Base-by-base conservation (phyloP, 2,329 filamentous ascomycete species). In the Xylariaceae sp. region DNA sequence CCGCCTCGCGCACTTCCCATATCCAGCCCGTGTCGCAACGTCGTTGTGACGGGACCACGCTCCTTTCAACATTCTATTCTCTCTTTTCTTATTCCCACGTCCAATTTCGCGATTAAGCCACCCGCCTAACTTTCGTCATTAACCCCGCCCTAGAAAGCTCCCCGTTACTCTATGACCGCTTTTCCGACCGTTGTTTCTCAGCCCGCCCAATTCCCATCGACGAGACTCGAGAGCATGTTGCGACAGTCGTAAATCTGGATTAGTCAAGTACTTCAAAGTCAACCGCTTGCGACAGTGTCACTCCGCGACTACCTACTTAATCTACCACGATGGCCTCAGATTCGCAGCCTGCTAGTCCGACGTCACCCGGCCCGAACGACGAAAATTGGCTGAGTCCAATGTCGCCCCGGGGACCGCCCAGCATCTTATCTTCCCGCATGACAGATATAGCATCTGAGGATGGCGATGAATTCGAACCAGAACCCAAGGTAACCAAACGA, bases 341-440 rank as follows among this genome's bases (percentile, higher is more conserved):
- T 47, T 66, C 68, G 44, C 56, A 62, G 36, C 68, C 68, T 54
- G 65, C 67, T 54, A 69, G 67, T 54, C 64, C 71, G 29, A 65
- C 65, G 47, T 70, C 72, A 53, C 70, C 73, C 42, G 63, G 65
- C 48, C 70, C 75, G 48, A 72, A 72, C 37, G 49, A 56, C 36
- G 68, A 68, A 52, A 65, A 67, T 54, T 74, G 75, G 49, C 68
- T 71, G 18, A 63, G 63, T 37, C 71, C 74, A 2, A 71, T 73
- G 41, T 72, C 73, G 45, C 71, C 74, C 2, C 63, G 75, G 54
- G 78, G 80, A 30, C 77, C 80, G 19, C 77, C 83, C 44, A 87
- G 85, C 59, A 78, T 87, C 54, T 86, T 88, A 49, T 89, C 86
- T 26, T 88, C 85, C 54, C 83, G 83, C 56, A 85, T 89, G 79